Base-by-base conservation (phyloP, 1,284 basidiomycete species). In the Sphagnurus paluster region DNA sequence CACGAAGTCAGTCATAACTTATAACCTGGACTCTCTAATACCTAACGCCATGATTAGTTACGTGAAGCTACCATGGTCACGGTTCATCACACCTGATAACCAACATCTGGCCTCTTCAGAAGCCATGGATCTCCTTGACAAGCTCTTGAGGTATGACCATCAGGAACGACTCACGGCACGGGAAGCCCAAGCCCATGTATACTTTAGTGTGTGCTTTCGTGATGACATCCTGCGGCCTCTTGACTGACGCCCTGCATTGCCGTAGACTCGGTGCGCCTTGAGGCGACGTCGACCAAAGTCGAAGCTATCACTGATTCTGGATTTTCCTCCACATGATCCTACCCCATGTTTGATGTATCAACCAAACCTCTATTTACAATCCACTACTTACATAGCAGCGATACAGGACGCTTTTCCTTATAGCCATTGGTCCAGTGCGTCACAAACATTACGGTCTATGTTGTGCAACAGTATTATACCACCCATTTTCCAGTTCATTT, bases 81-180 rank as follows among this genome's bases (percentile, higher is more conserved):
- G 80, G 49, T 90, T 86, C 65, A 72, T 84, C 53, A 85, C 75
- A 21, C 63, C 71, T 42, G 91, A 93, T 52, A 92, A 90, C 65
- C 82, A 86, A 63, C 69, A 76, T 37, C 84, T 84, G 56, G 84
- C 88, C 44, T 84, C 85, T 5, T 72, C 80, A 51, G 89, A 90
- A 58, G 84, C 83, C 1, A 68, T 89, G 54, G 90, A 93, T 65
- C 83, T 94, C 49, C 68, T 95, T 34, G 92, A 94, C 67, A 88
- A 86, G 67, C 70, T 94, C 50, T 74, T 95, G 55, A 77, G 83
- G 43, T 94, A 92, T 67, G 85, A 94, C 65, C 91, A 93, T 63
- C 82, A 82, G 63, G 87, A 92, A 63, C 78, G 91, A 50, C 72
- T 90, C 45, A 93, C 92, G 16, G 91, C 92, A 11, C 72, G 76